Percentiles rank a stretch among this genome's conserved stretches.
phyloP scores from a whole-genome alignment of 108 stramenopile species.

The Nitzschia palea region DNA sequence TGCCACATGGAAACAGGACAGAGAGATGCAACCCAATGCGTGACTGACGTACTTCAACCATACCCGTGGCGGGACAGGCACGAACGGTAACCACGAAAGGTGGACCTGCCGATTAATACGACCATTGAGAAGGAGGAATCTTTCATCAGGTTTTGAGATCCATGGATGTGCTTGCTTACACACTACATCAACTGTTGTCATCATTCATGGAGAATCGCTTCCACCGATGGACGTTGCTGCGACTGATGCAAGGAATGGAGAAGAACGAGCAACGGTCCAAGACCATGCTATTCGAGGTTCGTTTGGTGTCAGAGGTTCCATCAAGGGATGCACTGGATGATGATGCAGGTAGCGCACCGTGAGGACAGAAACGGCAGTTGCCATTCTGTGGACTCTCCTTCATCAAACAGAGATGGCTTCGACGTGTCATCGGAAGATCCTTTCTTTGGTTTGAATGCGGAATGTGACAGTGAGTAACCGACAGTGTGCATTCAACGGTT shows the following conservation, averaged over 20 bases:
- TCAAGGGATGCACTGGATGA: background rate
- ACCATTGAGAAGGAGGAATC: no score
- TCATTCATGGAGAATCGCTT: no score
- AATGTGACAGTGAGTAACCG: no score
- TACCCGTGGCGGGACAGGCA: background rate
- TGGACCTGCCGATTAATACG: no score
- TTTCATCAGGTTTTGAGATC: background rate
- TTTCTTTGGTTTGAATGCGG: background rate
- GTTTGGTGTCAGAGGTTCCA: no score
- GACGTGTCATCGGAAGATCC: conserved; percentile 4
- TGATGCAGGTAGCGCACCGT: background rate
- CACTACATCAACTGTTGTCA: no score
- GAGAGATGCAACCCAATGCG: no score
- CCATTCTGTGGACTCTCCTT: background rate
- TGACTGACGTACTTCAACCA: conserved; percentile 5
- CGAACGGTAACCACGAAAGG: background rate
- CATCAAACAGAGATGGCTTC: background rate
- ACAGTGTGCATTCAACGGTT: no score
- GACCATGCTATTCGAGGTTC: no score
- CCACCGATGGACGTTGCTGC: background rate
- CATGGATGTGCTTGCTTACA: no score
- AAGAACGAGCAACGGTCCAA: background rate
- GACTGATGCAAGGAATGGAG: background rate
- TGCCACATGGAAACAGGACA: no score
- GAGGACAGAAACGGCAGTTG: background rate